Conservation (phyloP, 169 alveolate species). For the Cryptosporidium bovis region DNA sequence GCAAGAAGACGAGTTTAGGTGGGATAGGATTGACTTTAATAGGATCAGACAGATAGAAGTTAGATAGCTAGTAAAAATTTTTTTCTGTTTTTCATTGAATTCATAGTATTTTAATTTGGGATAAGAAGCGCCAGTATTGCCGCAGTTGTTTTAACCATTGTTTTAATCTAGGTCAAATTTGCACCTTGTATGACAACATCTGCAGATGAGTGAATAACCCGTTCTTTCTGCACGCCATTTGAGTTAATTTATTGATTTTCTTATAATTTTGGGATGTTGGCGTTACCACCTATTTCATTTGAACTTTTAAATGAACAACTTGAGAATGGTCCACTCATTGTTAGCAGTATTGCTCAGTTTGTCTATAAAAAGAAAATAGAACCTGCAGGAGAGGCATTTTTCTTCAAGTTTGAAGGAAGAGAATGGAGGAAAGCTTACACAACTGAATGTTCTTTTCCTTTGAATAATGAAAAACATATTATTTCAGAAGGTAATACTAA, state of each 20-base stretch:
- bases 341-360: conserved; percentile 63
- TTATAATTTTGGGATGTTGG: conserved; percentile 1
- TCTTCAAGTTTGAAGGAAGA: conserved; percentile 28
- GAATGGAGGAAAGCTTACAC: not conserved
- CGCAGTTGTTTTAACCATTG: too few relatives aligned
- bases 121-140: not conserved
- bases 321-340: conserved; percentile 8
- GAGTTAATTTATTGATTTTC: too few relatives aligned
- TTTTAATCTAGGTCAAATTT: not conserved
- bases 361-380: conserved; percentile 18
- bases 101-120: not conserved
- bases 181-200: not conserved
- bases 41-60: conserved; percentile 31
- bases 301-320: not conserved
- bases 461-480: not conserved
- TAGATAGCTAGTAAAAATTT: not conserved
- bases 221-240: too few relatives aligned
- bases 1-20: conserved; percentile 49
- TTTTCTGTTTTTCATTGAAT: conserved; percentile 3
- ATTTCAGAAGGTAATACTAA: not conserved
- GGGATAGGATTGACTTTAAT: conserved; percentile 64
- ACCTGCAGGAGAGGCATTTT: conserved; percentile 69
- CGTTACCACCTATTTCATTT: conserved; percentile 67
- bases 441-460: not conserved
- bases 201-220: too few relatives aligned